Conservation (phyloP, 768 basidiomycete species). For the Leccinum subgranulosum region DNA sequence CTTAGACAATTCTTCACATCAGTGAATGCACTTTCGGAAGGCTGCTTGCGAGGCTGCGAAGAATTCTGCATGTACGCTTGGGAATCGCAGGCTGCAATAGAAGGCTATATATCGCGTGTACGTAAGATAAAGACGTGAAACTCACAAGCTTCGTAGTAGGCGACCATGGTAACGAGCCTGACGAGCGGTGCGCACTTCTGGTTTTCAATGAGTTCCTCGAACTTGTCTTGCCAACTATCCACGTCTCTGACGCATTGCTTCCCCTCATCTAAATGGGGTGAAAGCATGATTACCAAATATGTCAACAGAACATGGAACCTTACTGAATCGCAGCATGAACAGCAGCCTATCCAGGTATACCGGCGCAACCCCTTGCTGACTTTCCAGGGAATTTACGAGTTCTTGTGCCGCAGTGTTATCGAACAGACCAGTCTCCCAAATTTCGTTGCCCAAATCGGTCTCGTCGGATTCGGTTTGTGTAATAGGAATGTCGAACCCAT, state of each 20-base stretch:
- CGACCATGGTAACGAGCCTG: constrained; percentile 20
- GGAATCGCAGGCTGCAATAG: constrained; percentile 9
- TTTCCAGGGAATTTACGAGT: constrained; percentile 9
- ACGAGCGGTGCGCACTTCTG: constrained; percentile 14
- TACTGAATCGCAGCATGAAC: constrained; percentile 23
- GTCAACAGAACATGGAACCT: neutral
- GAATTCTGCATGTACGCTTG: neutral
- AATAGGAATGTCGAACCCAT: constrained; percentile 23
- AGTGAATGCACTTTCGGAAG: constrained; percentile 2
- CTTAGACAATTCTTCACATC: constrained; percentile 13
- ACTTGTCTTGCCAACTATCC: constrained; percentile 8
- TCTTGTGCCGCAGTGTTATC: constrained; percentile 15
- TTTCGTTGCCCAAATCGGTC: constrained; percentile 1
- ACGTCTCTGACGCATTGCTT: constrained; percentile 19
- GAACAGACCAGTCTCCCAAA: constrained; percentile 24
- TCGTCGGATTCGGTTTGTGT: neutral
- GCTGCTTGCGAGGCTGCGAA: neutral
- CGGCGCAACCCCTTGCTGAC: constrained; percentile 15
- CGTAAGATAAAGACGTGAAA: neutral
- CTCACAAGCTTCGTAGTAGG: constrained; percentile 23
- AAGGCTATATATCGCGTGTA: neutral
- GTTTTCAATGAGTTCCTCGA: constrained; percentile 10
- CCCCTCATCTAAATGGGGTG: constrained; percentile 14
- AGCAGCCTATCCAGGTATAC: constrained; percentile 18
- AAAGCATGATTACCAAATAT: neutral